These are phyloP conservation scores for Talaromyces atroroseus DNA, from an alignment of 2,329 filamentous ascomycete genomes.

Conservation along the genomic window DNA sequence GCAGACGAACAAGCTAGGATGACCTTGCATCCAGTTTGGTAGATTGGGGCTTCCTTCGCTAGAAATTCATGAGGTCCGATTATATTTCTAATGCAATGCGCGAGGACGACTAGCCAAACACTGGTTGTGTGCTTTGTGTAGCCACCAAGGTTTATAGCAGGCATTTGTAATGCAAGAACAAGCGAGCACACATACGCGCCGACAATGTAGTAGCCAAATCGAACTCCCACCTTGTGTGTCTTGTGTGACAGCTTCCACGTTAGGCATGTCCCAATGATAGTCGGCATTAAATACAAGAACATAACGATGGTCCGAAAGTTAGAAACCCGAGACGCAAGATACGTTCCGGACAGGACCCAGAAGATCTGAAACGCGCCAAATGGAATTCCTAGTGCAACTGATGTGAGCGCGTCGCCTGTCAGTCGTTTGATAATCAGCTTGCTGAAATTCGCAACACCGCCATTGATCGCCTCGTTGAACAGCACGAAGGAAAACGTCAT, in stretches of 20 bases:
- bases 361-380: constrained; percentile 24
- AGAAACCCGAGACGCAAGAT: constrained; percentile 13
- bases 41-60: constrained; percentile 18
- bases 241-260: constrained; percentile 30
- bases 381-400: constrained; percentile 24
- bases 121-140: constrained; percentile 26
- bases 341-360: constrained; percentile 20
- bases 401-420: constrained; percentile 20
- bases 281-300: constrained; percentile 21
- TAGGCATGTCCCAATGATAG: constrained; percentile 24
- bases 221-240: constrained; percentile 28
- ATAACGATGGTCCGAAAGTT: constrained; percentile 23
- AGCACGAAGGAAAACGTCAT: constrained; percentile 18
- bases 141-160: constrained; percentile 24
- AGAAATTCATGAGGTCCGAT: constrained; percentile 14
- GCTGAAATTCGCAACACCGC: constrained; percentile 25
- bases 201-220: constrained; percentile 37
- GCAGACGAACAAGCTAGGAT: too few species aligned
- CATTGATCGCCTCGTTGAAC: constrained; percentile 25
- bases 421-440: constrained; percentile 24
- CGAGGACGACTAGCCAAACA: constrained; percentile 23
- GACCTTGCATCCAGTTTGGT: constrained; percentile 3
- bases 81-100: constrained; percentile 24
- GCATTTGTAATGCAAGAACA: constrained; percentile 26
- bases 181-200: constrained; percentile 33